phyloP scores from a whole-genome alignment of 1,284 basidiomycete genomes.

The Trichosporon sp. region DNA sequence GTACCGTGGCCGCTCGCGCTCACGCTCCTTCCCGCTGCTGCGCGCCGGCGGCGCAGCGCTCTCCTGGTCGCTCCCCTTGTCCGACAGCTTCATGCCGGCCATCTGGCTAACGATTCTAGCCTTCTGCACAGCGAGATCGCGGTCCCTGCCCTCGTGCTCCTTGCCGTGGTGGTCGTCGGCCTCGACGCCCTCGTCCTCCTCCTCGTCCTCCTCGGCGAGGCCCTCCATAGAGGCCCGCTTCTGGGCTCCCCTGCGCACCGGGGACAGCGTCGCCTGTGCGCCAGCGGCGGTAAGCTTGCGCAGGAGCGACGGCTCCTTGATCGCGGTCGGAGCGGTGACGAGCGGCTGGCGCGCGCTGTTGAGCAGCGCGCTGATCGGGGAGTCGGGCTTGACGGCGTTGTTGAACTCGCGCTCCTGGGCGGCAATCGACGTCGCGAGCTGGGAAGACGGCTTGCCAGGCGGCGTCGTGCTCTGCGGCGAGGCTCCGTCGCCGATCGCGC shows the following conservation, averaged over 20 bases:
- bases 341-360: slow-evolving; percentile 80
- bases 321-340: slow-evolving; percentile 58
- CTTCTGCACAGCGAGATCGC: slow-evolving; percentile 70
- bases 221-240: slow-evolving; percentile 58
- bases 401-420: slow-evolving; percentile 95
- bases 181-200: slow-evolving; percentile 46
- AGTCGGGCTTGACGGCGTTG: slow-evolving; percentile 89
- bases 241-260: slow-evolving; percentile 38
- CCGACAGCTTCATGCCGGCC: slow-evolving; percentile 51
- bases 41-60: background rate
- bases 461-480: slow-evolving; percentile 17
- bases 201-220: slow-evolving; percentile 42
- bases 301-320: slow-evolving; percentile 57
- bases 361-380: slow-evolving; percentile 86
- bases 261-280: slow-evolving; percentile 43
- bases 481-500: slow-evolving; percentile 32
- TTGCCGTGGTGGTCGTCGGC: slow-evolving; percentile 14
- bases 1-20: background rate
- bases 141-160: slow-evolving; percentile 32
- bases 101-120: slow-evolving; percentile 84
- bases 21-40: slow-evolving; percentile 1
- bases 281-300: slow-evolving; percentile 54
- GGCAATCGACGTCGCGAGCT: slow-evolving; percentile 54
- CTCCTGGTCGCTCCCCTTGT: slow-evolving; percentile 4
- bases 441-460: slow-evolving; percentile 5